Evolutionary conservation across 495 filamentous ascomycete genomes (phyloP).

Genomic region (Tetracladium setigerum): DNA sequence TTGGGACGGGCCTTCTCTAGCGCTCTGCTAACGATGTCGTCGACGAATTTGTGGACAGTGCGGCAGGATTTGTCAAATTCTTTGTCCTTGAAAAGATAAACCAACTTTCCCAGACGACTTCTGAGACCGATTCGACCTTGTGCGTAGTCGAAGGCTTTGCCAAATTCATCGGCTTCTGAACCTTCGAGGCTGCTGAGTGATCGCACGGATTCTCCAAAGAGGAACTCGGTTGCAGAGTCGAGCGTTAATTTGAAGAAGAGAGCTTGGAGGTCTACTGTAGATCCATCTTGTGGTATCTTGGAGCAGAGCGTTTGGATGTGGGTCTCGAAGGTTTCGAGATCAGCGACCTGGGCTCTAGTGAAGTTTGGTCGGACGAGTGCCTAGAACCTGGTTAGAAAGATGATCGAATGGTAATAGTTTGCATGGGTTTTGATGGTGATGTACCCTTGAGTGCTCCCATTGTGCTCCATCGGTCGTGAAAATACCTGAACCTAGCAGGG

Average conservation of each 20-base stretch:
- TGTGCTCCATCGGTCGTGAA: constrained; percentile 59
- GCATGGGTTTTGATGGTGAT: too few species aligned
- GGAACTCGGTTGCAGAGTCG: constrained; percentile 65
- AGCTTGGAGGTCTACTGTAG: constrained; percentile 53
- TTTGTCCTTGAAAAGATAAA: neutral
- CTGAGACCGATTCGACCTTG: constrained; percentile 11
- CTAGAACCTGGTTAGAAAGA: neutral
- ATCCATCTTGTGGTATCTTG: constrained; percentile 35
- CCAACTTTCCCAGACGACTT: constrained; percentile 12
- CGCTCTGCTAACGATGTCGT: constrained; percentile 26
- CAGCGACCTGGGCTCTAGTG: constrained; percentile 40
- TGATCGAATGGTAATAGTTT: too few species aligned
- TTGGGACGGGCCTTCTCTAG: constrained; percentile 24
- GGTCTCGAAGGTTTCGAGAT: constrained; percentile 44
- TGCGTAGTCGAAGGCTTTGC: constrained; percentile 12
- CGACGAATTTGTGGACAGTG: constrained; percentile 18
- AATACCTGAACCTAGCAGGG: constrained; percentile 53
- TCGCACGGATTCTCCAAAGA: constrained; percentile 53
- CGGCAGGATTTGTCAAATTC: constrained; percentile 16
- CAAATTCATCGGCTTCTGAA: constrained; percentile 10
- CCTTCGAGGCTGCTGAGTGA: constrained; percentile 24
- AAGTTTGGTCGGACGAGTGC: constrained; percentile 40
- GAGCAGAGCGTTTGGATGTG: constrained; percentile 49
- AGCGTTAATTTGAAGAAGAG: constrained; percentile 61
- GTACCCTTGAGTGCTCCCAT: constrained; percentile 46